Conservation (phyloP, 1,284 basidiomycete genomes). For the Ganoderma meredithae region DNA sequence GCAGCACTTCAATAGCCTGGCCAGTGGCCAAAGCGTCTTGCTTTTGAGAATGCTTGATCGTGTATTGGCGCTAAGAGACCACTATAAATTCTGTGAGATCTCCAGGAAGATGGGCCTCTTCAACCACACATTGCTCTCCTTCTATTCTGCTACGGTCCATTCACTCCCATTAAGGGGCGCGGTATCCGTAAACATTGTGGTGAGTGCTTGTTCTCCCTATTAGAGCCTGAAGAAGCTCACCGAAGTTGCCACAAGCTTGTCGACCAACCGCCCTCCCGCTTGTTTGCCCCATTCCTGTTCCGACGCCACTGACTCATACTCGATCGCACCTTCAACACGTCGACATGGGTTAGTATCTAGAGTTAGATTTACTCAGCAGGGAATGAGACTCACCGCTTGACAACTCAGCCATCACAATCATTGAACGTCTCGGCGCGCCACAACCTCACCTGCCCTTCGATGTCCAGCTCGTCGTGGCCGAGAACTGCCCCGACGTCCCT, state of each 20-base stretch:
- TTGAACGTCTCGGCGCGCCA: background rate
- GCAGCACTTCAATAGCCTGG: background rate
- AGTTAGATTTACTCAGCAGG: background rate
- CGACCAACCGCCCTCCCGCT: background rate
- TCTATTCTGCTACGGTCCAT: background rate
- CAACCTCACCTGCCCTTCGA: background rate
- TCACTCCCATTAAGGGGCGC: background rate
- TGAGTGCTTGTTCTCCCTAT: background rate
- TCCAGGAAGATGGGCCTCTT: background rate
- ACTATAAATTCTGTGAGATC: background rate
- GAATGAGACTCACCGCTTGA: background rate
- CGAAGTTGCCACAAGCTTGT: background rate
- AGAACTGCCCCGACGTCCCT: background rate
- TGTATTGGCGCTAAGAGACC: background rate
- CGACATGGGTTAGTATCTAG: background rate
- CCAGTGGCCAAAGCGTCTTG: background rate
- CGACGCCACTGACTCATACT: background rate
- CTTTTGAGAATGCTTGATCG: background rate
- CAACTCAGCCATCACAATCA: background rate
- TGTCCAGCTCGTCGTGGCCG: background rate
- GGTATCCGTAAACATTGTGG: background rate
- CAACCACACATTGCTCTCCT: background rate
- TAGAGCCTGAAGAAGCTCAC: background rate
- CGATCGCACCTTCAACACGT: background rate
- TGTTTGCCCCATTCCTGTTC: background rate